Evolutionary conservation across 148 eudicot species (phyloP), one percentile per base, ranked within the genome.

Genomic region (Camellia sinensis): DNA sequence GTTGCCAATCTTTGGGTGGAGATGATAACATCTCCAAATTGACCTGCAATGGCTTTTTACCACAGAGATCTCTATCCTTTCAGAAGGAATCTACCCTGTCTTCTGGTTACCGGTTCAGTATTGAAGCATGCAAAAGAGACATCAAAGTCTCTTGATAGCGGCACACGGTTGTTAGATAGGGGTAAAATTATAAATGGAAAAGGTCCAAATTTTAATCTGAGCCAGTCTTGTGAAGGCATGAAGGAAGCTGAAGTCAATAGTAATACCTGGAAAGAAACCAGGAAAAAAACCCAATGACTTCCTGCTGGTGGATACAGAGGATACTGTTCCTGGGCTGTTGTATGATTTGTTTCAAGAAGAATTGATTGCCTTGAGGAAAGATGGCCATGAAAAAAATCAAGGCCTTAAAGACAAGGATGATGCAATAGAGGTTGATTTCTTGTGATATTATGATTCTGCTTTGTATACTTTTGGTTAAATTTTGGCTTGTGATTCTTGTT

Each of bases 371-470:
- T 86, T 95, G 85, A 92, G 99, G 85, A 95, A 89, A 87, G 89
- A 98, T 85, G 87, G 94, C 54, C 86, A 92, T 83, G 99, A 95
- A 82, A 95, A 95, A 80, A 98, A 95, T 86, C 98, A 92, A 82
- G 91, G 99, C 85, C 94, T 95, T 69, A 95, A 95, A 88, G 99
- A 95, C 88, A 95, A 95, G 86, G 99, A 93, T 81, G 99, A 95
- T 63, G 99, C 98, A 12, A 95, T 95, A 75, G 99, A 93, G 97
- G 99, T 95, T 63, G 48, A 62, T 61, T 48, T 14, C 62, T 8
- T 67, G 22, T 22, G 64, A 63, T 71, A n/a, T 50, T 50, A 15
- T 60, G 17, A 62, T 66, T 37, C 40, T n/a, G 66, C 57, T 48
- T 68, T 61, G 11, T 73, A 11, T 21, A 57, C 17, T 67, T 14